These are phyloP conservation scores for Isatis lusitanica DNA, from an alignment of 441 rosid genomes.

Conservation along the genomic window DNA sequence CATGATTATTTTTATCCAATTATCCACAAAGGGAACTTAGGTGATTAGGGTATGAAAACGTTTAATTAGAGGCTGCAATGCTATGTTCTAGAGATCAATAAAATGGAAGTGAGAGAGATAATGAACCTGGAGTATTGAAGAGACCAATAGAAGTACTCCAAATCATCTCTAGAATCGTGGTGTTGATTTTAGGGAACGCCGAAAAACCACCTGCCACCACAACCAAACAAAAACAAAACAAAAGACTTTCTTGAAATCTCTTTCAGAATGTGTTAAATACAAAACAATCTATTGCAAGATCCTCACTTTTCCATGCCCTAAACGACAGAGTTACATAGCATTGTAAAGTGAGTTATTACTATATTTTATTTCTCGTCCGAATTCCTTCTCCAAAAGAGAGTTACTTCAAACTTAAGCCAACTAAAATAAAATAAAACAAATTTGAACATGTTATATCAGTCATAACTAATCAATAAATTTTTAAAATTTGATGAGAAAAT, in stretches of 20 bases:
- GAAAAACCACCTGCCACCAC: slow-evolving; percentile 68
- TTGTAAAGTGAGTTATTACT: too few species aligned
- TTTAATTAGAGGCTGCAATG: background rate
- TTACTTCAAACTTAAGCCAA: background rate
- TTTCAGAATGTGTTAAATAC: background rate
- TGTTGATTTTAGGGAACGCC: slow-evolving; percentile 88
- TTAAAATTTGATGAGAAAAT: background rate
- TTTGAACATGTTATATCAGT: background rate
- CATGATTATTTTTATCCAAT: too few species aligned
- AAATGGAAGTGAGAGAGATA: background rate
- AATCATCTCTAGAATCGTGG: slow-evolving; percentile 87
- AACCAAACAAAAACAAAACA: background rate
- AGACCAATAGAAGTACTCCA: slow-evolving; percentile 97
- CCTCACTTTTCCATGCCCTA: too few species aligned
- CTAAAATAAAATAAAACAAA: too few species aligned
- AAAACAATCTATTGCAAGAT: background rate
- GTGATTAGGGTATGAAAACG: background rate
- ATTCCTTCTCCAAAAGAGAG: too few species aligned
- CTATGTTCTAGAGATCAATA: background rate
- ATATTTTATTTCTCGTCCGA: too few species aligned
- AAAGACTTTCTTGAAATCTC: background rate
- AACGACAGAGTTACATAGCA: too few species aligned
- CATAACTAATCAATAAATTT: background rate
- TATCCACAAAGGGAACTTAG: background rate
- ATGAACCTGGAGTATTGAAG: slow-evolving; percentile 78